Evolutionary conservation across 768 basidiomycete genomes (phyloP).

Genomic region (Tylopilus balloui): DNA sequence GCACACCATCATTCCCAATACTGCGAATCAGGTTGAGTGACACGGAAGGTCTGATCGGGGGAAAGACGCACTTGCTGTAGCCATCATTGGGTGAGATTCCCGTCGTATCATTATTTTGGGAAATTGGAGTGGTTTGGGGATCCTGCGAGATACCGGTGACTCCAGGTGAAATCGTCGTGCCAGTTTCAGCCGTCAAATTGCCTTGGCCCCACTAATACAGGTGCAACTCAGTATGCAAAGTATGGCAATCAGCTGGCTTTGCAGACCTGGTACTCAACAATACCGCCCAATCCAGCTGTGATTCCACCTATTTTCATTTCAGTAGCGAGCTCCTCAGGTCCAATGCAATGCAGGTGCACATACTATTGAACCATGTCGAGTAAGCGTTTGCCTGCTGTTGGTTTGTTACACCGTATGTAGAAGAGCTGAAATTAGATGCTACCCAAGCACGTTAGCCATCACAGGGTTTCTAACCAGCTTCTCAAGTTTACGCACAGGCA

Average conservation of each 20-base stretch:
- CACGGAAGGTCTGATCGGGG: not conserved
- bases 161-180: constrained; percentile 40
- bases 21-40: constrained; percentile 21
- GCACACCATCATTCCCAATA: constrained; percentile 25
- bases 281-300: constrained; percentile 30
- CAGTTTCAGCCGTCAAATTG: constrained; percentile 43
- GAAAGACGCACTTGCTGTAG: constrained; percentile 39
- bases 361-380: constrained; percentile 48
- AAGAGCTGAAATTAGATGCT: constrained; percentile 23
- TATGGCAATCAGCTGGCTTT: not conserved
- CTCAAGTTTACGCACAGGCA: constrained; percentile 18
- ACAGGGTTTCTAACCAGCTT: not conserved
- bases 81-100: constrained; percentile 65
- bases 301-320: constrained; percentile 36
- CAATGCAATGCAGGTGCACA: constrained; percentile 7
- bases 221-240: constrained; percentile 9
- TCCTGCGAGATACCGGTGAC: constrained; percentile 28
- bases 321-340: constrained; percentile 2
- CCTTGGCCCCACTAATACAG: constrained; percentile 50
- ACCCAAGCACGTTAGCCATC: not conserved
- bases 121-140: constrained; percentile 31
- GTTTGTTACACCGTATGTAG: constrained; percentile 49
- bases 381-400: constrained; percentile 52
- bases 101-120: constrained; percentile 32
- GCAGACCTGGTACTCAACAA: constrained; percentile 30